These are phyloP conservation scores for Cyamopsis tetragonoloba DNA, from an alignment of 306 rosid species.

Conservation along the genomic window DNA sequence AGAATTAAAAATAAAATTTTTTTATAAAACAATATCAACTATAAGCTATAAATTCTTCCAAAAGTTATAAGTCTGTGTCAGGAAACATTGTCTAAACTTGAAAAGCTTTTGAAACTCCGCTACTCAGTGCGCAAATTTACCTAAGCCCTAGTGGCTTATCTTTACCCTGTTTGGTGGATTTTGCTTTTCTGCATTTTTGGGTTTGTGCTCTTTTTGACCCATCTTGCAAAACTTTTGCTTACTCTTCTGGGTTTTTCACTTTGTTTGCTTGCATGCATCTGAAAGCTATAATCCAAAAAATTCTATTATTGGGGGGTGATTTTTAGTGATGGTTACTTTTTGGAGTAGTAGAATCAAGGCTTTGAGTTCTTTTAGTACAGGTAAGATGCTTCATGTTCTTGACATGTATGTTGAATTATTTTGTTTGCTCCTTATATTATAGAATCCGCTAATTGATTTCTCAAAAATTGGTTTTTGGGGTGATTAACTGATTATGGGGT, in stretches of 20 bases:
- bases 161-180: slow-evolving; percentile 25
- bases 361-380: slow-evolving; percentile 49
- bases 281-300: slow-evolving; percentile 11
- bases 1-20: too few species aligned
- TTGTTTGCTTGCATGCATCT: slow-evolving; percentile 22
- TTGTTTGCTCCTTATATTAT: background rate
- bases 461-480: background rate
- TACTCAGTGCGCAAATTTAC: slow-evolving; percentile 26
- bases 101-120: background rate
- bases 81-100: background rate
- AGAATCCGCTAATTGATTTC: background rate
- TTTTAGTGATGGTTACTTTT: slow-evolving; percentile 69
- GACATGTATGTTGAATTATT: background rate
- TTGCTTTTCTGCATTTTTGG: background rate
- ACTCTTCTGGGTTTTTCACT: slow-evolving; percentile 11
- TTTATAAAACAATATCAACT: too few species aligned
- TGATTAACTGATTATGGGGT: background rate
- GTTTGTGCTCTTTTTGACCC: background rate
- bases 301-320: slow-evolving; percentile 17
- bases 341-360: slow-evolving; percentile 79
- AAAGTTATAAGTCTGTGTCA: too few species aligned
- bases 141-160: slow-evolving; percentile 12
- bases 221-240: background rate
- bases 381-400: slow-evolving; percentile 27
- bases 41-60: too few species aligned